phyloP scores from a whole-genome alignment of 768 basidiomycete genomes.

The Naganishia randhawae region DNA sequence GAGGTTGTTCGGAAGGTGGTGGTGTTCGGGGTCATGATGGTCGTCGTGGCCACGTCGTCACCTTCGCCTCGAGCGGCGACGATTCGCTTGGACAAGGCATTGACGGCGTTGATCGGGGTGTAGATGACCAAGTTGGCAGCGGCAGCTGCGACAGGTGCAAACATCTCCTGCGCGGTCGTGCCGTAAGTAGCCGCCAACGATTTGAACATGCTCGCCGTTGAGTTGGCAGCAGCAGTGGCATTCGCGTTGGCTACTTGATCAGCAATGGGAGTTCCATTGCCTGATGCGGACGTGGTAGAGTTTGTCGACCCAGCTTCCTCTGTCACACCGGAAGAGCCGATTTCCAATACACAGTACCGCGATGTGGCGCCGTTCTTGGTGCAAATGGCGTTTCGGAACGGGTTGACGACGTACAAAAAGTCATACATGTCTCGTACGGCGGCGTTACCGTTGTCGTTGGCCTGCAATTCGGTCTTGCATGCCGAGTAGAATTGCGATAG shows the following conservation, averaged over 20 bases:
- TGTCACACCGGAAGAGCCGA: slow-evolving; percentile 45
- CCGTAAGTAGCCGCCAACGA: slow-evolving; percentile 33
- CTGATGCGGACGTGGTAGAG: slow-evolving; percentile 29
- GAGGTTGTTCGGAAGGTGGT: slow-evolving; percentile 56
- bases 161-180: slow-evolving; percentile 22
- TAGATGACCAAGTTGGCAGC: slow-evolving; percentile 43
- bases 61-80: slow-evolving; percentile 15
- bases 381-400: slow-evolving; percentile 68
- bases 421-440: slow-evolving; percentile 70
- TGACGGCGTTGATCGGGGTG: slow-evolving; percentile 32
- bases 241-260: slow-evolving; percentile 55
- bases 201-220: slow-evolving; percentile 36
- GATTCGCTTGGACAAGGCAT: slow-evolving; percentile 35
- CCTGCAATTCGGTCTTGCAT: slow-evolving; percentile 69
- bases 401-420: slow-evolving; percentile 66
- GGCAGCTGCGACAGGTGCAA: slow-evolving; percentile 41
- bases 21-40: slow-evolving; percentile 51
- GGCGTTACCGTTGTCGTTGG: slow-evolving; percentile 30
- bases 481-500: slow-evolving; percentile 67
- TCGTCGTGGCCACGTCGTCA: slow-evolving; percentile 31
- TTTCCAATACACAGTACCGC: slow-evolving; percentile 63
- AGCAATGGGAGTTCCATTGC: slow-evolving; percentile 20
- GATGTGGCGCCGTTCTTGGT: slow-evolving; percentile 65
- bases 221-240: slow-evolving; percentile 41
- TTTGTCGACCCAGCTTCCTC: slow-evolving; percentile 22